Base-by-base conservation (phyloP, 2,329 filamentous ascomycete genomes). In the Pyricularia grisea region DNA sequence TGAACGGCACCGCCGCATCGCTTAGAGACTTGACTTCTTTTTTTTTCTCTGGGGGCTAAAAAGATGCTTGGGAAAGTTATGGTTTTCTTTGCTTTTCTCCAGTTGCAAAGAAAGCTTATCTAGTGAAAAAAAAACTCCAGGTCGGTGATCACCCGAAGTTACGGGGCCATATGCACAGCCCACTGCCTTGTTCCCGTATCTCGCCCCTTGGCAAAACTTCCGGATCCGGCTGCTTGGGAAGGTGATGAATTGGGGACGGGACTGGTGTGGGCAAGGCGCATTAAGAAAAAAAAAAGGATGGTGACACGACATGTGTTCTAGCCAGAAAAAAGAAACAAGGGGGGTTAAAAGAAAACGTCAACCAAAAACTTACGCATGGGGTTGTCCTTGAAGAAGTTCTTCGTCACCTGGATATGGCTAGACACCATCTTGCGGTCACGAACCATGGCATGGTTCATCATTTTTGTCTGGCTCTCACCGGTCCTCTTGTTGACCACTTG, bases 361-460 rank as follows among this genome's bases (percentile, higher is more conserved):
- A 36, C 66, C 65, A 27, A 33, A 31, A 30, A 81, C 87, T 84
- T 79, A 90, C 88, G 90, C 76, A 85, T 87, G 63, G 86, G 83
- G 71, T 90, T 81, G 68, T 85, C 84, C 69, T 84, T 82, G 72
- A 91, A 86, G 75, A 90, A 89, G 67, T 84, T 85, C 78, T 90
- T 90, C 68, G 90, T 78, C 7, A 90, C 88, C 74, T 90, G 88
- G 74, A 90, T 90, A 73, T 90, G 88, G 74, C 87, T 90, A 2
- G 88, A 90, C 3, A 90, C 87, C 73, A 89, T 87, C 75, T 90
- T 90, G 67, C 87, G 81, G 31, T 36, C 33, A 27, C 33, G 42
- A 9, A 42, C 27, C 23, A 50, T 27, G n/a, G 36, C 14, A 11
- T 67, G 65, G 11, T 68, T 55, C 58, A 28, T 42, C 12, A 9